Conservation (phyloP, 1,284 basidiomycete species). For the Sanghuangporus sanghuang region DNA sequence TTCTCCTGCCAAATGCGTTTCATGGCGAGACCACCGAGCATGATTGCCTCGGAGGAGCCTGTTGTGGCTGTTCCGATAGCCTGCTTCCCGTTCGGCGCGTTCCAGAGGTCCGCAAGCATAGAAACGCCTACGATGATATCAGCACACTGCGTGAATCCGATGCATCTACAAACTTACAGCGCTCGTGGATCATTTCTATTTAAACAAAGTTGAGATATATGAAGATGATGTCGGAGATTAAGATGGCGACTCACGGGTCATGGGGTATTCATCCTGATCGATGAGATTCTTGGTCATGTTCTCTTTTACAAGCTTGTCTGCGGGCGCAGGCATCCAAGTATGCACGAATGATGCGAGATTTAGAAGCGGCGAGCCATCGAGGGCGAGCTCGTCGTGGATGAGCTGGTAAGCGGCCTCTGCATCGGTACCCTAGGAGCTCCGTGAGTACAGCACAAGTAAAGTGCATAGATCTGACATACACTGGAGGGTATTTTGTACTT, state of each 20-base stretch:
- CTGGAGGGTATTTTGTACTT: constrained; percentile 63
- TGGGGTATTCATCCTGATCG: constrained; percentile 90
- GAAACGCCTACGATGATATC: constrained; percentile 44
- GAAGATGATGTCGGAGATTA: constrained; percentile 6
- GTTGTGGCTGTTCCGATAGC: constrained; percentile 92
- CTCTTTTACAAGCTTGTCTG: constrained; percentile 72
- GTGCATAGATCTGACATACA: constrained; percentile 26
- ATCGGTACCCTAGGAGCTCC: constrained; percentile 38
- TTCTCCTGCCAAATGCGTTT: constrained; percentile 92
- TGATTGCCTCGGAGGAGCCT: constrained; percentile 90
- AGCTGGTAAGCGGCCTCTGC: constrained; percentile 70
- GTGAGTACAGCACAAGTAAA: neutral
- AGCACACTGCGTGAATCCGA: neutral
- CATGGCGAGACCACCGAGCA: constrained; percentile 91
- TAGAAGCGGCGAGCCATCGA: constrained; percentile 74
- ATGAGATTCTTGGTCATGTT: constrained; percentile 89
- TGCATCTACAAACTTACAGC: constrained; percentile 38
- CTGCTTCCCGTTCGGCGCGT: constrained; percentile 69
- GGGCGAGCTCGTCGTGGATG: constrained; percentile 77
- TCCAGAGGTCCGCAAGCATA: constrained; percentile 91
- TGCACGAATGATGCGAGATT: constrained; percentile 81
- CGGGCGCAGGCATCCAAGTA: constrained; percentile 57
- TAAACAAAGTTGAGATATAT: neutral
- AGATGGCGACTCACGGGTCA: constrained; percentile 49
- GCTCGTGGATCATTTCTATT: constrained; percentile 69